These are phyloP conservation scores for Diaporthe sp. DNA, from an alignment of 2,329 filamentous ascomycete genomes.

Conservation along the genomic window DNA sequence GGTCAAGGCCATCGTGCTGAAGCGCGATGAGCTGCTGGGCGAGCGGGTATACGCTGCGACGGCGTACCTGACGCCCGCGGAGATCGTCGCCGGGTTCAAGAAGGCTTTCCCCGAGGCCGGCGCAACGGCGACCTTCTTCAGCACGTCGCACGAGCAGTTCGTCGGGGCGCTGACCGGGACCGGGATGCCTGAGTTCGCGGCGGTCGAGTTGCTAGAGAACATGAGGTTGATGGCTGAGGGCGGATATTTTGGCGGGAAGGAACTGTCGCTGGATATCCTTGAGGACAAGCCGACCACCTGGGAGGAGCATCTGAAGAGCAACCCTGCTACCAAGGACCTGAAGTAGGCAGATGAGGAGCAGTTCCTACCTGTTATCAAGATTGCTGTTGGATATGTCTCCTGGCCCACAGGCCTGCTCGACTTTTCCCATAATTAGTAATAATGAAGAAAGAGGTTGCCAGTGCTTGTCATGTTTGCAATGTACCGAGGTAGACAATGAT, in stretches of 20 bases:
- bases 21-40: constrained; percentile 55
- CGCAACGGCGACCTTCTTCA: constrained; percentile 52
- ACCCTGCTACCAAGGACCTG: constrained; percentile 52
- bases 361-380: too few species aligned
- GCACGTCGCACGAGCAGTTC: constrained; percentile 58
- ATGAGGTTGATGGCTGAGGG: constrained; percentile 64
- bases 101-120: constrained; percentile 55
- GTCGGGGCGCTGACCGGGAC: constrained; percentile 51
- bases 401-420: too few species aligned
- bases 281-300: constrained; percentile 58
- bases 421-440: not conserved
- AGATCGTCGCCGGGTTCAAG: constrained; percentile 58
- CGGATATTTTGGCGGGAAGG: constrained; percentile 65
- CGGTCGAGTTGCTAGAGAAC: constrained; percentile 67
- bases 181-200: constrained; percentile 56
- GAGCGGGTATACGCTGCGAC: constrained; percentile 59
- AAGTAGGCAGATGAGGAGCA: constrained; percentile 46
- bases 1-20: constrained; percentile 53
- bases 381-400: not conserved
- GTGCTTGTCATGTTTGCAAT: not conserved
- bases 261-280: constrained; percentile 54
- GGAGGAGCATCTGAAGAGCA: constrained; percentile 55
- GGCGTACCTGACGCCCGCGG: constrained; percentile 55
- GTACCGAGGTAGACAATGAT: not conserved
- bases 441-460: not conserved